Evolutionary conservation across 352 stramenopile genomes (phyloP).

Genomic region (Hyphochytrium catenoides): DNA sequence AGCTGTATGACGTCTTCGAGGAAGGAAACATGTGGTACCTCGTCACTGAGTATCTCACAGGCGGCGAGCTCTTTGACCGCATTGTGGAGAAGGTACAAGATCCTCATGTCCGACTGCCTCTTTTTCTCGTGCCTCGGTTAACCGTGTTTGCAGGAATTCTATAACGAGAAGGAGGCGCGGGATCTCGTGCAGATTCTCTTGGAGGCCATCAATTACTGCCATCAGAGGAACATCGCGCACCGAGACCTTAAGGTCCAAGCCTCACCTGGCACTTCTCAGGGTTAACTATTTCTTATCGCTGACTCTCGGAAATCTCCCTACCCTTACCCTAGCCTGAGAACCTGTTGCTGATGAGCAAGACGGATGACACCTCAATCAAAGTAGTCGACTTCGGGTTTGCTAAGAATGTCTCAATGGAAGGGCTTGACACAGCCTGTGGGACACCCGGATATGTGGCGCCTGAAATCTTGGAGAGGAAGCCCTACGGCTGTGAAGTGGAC

Average conservation of each 20-base stretch:
- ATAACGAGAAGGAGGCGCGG: constrained; percentile 60
- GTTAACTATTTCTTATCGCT: no score
- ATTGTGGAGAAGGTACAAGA: constrained; percentile 65
- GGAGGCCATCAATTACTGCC: constrained; percentile 64
- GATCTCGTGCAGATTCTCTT: constrained; percentile 56
- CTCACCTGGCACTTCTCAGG: no score
- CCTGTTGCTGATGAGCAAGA: constrained; percentile 39
- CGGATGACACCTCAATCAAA: constrained; percentile 59
- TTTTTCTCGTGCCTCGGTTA: neutral
- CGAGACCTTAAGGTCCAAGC: constrained; percentile 29
- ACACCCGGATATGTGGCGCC: constrained; percentile 54
- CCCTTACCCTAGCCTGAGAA: constrained; percentile 55
- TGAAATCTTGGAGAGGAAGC: constrained; percentile 43
- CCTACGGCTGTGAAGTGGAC: constrained; percentile 52
- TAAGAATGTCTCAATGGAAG: constrained; percentile 43
- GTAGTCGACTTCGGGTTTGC: constrained; percentile 58
- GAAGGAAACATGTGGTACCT: constrained; percentile 88
- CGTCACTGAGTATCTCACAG: constrained; percentile 89
- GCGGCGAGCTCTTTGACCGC: constrained; percentile 60
- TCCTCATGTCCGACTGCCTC: constrained; percentile 2
- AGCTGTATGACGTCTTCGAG: constrained; percentile 74
- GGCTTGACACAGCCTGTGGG: constrained; percentile 41
- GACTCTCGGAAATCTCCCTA: no score
- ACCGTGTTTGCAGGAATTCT: constrained; percentile 35
- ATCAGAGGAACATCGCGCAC: constrained; percentile 53